Conservation (phyloP, 2,329 filamentous ascomycete genomes). For the Colletotrichum camelliae region DNA sequence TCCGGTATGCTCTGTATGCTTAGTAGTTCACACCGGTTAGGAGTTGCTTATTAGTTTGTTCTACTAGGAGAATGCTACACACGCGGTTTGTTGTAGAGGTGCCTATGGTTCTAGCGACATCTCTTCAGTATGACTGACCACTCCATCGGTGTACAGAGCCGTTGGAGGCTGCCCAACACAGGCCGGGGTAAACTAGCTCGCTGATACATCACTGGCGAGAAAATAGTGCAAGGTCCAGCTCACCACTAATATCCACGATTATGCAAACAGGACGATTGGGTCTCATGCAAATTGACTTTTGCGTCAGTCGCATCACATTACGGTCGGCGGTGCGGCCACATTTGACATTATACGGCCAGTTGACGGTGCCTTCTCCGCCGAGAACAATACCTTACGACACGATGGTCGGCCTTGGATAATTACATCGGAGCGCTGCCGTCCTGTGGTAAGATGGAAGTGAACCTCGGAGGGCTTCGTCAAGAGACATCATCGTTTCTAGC, state of each 20-base stretch:
- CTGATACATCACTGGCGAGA: background rate
- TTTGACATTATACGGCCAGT: background rate
- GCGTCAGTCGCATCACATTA: background rate
- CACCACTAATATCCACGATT: background rate
- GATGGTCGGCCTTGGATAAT: background rate
- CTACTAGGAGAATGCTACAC: background rate
- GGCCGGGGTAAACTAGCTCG: background rate
- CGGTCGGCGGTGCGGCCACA: background rate
- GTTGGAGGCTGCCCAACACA: background rate
- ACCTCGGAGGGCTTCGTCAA: background rate
- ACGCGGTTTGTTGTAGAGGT: background rate
- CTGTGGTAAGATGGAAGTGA: background rate
- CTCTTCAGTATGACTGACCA: background rate
- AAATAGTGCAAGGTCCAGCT: background rate
- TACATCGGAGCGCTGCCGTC: background rate
- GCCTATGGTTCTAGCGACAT: background rate
- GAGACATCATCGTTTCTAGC: background rate
- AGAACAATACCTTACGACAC: background rate
- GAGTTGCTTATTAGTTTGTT: background rate
- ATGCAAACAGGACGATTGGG: background rate
- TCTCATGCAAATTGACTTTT: background rate
- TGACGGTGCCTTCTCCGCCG: background rate
- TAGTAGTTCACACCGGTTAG: background rate
- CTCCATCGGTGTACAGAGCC: background rate
- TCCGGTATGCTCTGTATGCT: background rate